Evolutionary conservation across 257 asterid species (phyloP).

Genomic region (Solanum verrucosum): DNA sequence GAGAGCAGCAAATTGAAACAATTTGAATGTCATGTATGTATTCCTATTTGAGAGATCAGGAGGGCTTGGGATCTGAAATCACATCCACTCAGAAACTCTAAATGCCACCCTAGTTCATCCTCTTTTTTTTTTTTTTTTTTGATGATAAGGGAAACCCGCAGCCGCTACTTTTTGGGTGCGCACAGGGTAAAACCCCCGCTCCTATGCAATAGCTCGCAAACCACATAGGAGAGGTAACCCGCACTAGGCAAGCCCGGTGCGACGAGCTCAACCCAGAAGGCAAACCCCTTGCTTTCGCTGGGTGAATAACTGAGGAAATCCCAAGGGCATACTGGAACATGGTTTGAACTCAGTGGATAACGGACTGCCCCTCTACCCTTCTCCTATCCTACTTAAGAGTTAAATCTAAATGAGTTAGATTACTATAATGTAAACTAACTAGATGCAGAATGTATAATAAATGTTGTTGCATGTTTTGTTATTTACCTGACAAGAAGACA

Average conservation of each 20-base stretch:
- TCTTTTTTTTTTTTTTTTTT: neutral
- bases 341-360: neutral
- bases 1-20: neutral
- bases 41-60: neutral
- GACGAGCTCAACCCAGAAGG: too few relatives aligned
- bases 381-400: neutral
- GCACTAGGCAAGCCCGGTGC: too few relatives aligned
- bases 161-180: too few relatives aligned
- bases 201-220: too few relatives aligned
- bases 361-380: neutral
- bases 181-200: too few relatives aligned
- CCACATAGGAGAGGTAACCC: too few relatives aligned
- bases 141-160: too few relatives aligned
- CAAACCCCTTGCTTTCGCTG: too few relatives aligned
- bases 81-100: neutral
- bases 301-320: neutral
- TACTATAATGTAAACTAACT: neutral
- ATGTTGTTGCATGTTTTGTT: neutral
- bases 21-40: neutral
- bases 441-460: neutral
- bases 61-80: neutral
- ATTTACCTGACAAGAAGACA: slow-evolving; percentile 75
- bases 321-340: neutral
- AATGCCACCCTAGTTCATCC: neutral
- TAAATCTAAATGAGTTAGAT: neutral